phyloP scores from a whole-genome alignment of 2,329 filamentous ascomycete genomes.

The Juglanconis sp. region DNA sequence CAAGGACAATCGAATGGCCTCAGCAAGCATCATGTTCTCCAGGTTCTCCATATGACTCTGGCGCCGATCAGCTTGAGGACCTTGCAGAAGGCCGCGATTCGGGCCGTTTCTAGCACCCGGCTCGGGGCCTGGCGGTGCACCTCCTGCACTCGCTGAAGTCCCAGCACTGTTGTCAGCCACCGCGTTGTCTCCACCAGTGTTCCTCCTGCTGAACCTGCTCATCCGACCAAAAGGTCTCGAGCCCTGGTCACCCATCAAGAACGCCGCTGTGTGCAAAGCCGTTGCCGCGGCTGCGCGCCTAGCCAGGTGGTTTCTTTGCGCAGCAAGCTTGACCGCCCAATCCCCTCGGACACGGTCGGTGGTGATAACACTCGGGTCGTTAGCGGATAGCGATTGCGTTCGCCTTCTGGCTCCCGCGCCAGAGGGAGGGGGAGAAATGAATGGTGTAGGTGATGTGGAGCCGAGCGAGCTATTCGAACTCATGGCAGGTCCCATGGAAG shows the following conservation, averaged over 20 bases:
- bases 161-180: conserved; percentile 25
- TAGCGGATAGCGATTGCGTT: conserved; percentile 70
- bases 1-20: conserved; percentile 88
- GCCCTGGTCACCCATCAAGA: conserved; percentile 70
- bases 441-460: conserved; percentile 35
- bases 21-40: conserved; percentile 98
- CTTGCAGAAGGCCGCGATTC: conserved; percentile 22
- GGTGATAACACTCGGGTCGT: conserved; percentile 80
- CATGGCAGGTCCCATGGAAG: conserved; percentile 66
- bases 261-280: conserved; percentile 90
- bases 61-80: conserved; percentile 28
- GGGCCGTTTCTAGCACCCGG: conserved; percentile 31
- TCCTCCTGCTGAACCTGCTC: conserved; percentile 56
- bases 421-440: conserved; percentile 31
- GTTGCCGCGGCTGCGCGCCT: conserved; percentile 89
- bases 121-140: conserved; percentile 29
- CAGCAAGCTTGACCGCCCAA: conserved; percentile 85
- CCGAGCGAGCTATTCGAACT: conserved; percentile 79
- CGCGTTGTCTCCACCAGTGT: conserved; percentile 37
- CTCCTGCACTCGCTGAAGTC: conserved; percentile 24
- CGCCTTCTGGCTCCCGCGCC: conserved; percentile 40
- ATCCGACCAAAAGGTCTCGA: conserved; percentile 48
- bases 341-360: conserved; percentile 91
- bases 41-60: conserved; percentile 73
- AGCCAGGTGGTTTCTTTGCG: conserved; percentile 80